Conservation (phyloP, 306 rosid genomes). For the Quercus variabilis region DNA sequence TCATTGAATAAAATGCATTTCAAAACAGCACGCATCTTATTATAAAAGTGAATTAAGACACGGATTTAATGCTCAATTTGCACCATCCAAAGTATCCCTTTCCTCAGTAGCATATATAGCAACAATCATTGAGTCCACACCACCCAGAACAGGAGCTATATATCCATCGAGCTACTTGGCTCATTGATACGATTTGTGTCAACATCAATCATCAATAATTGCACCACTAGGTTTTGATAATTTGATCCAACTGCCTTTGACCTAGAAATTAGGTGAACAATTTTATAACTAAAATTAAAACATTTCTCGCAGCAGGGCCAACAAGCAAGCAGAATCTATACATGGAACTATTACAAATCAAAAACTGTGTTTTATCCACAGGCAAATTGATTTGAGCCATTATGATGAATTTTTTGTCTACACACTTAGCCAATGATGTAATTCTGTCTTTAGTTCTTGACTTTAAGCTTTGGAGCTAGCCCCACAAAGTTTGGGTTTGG, state of each 20-base stretch:
- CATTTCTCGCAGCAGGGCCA: neutral
- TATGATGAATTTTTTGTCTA: no score
- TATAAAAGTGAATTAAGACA: slow-evolving; percentile 6
- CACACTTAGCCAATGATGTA: no score
- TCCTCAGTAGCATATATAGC: slow-evolving; percentile 67
- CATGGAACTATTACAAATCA: neutral
- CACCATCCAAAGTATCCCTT: slow-evolving; percentile 83
- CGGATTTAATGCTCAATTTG: slow-evolving; percentile 46
- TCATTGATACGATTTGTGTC: slow-evolving; percentile 84
- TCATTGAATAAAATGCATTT: neutral
- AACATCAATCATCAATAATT: slow-evolving; percentile 61
- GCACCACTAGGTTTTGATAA: slow-evolving; percentile 64
- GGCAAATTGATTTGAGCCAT: neutral
- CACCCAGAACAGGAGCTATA: slow-evolving; percentile 90
- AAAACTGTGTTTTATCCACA: neutral
- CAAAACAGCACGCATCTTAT: neutral
- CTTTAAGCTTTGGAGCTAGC: no score
- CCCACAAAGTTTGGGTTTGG: no score
- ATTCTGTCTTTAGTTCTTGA: no score
- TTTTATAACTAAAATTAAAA: neutral
- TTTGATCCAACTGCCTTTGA: slow-evolving; percentile 88
- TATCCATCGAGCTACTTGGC: slow-evolving; percentile 76
- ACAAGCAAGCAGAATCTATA: neutral
- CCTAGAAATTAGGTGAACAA: slow-evolving; percentile 23
- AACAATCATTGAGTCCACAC: slow-evolving; percentile 87